Evolutionary conservation across 495 filamentous ascomycete species (phyloP).

Genomic region (Penicillium daleae): DNA sequence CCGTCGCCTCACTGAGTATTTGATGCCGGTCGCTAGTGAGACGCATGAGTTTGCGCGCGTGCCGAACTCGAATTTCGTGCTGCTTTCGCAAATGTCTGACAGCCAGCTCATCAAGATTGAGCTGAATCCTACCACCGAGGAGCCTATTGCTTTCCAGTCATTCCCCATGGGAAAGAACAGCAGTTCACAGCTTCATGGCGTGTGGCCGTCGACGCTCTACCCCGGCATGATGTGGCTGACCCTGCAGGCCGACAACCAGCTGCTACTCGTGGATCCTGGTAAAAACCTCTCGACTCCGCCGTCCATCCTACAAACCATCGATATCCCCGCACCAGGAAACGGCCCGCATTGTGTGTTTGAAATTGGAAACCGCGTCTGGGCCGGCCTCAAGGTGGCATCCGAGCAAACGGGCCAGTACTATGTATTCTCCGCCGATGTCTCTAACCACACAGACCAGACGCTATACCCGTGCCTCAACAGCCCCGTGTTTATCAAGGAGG

Average conservation of each 20-base stretch:
- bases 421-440: constrained; percentile 27
- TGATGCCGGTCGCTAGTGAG: constrained; percentile 22
- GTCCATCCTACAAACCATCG: constrained; percentile 20
- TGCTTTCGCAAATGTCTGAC: constrained; percentile 28
- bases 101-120: constrained; percentile 31
- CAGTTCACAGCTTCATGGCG: constrained; percentile 24
- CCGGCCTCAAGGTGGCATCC: constrained; percentile 28
- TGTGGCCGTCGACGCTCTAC: constrained; percentile 24
- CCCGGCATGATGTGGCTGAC: constrained; percentile 31
- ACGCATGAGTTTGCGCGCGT: constrained; percentile 30
- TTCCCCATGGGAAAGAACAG: constrained; percentile 27
- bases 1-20: constrained; percentile 29
- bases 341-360: constrained; percentile 31
- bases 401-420: constrained; percentile 26
- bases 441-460: constrained; percentile 17
- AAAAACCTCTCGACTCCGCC: constrained; percentile 19
- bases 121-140: constrained; percentile 22
- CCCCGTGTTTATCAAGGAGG: constrained; percentile 31
- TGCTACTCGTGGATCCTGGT: constrained; percentile 29
- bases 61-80: constrained; percentile 25
- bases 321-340: constrained; percentile 25
- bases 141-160: constrained; percentile 25
- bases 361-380: constrained; percentile 32
- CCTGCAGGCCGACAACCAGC: constrained; percentile 28
- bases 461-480: constrained; percentile 27